Conservation (phyloP, 768 basidiomycete species). For the Clitopilus hobsonii region DNA sequence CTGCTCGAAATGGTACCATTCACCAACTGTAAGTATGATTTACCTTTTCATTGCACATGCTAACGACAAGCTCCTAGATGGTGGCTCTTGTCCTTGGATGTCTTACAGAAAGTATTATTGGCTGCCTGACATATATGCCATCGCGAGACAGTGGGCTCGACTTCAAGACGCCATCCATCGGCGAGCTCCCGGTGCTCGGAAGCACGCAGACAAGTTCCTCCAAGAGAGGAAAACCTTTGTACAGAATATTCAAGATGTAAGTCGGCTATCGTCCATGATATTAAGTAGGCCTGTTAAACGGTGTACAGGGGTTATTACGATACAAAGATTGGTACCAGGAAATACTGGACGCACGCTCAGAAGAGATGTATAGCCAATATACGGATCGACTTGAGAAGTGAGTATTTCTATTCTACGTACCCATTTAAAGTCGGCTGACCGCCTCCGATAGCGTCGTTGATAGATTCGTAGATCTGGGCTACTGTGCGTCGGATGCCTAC, state of each 20-base stretch:
- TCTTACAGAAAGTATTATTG: conserved; percentile 27
- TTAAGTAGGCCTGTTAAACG: background rate
- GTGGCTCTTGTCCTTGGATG: conserved; percentile 19
- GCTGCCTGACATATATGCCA: conserved; percentile 22
- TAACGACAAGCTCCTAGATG: conserved; percentile 13
- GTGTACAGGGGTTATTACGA: conserved; percentile 5
- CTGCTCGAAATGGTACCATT: conserved; percentile 24
- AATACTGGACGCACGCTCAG: background rate
- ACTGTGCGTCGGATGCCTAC: too few relatives aligned
- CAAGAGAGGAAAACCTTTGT: conserved; percentile 10
- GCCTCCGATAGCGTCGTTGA: too few relatives aligned
- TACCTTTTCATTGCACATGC: background rate
- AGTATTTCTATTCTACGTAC: background rate
- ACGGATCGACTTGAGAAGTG: background rate
- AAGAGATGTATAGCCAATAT: background rate
- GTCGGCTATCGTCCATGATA: background rate
- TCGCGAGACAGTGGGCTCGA: conserved; percentile 11
- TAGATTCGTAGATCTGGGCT: too few relatives aligned
- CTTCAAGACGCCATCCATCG: conserved; percentile 15
- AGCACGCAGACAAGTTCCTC: conserved; percentile 20
- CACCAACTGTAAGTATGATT: conserved; percentile 27
- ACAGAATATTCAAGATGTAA: conserved; percentile 8
- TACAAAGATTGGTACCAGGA: conserved; percentile 7
- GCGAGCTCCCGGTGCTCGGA: conserved; percentile 16
- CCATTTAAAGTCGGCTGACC: too few relatives aligned